phyloP scores from a whole-genome alignment of 202 grass and related monocot genomes.

The Saccharum hybrid region DNA sequence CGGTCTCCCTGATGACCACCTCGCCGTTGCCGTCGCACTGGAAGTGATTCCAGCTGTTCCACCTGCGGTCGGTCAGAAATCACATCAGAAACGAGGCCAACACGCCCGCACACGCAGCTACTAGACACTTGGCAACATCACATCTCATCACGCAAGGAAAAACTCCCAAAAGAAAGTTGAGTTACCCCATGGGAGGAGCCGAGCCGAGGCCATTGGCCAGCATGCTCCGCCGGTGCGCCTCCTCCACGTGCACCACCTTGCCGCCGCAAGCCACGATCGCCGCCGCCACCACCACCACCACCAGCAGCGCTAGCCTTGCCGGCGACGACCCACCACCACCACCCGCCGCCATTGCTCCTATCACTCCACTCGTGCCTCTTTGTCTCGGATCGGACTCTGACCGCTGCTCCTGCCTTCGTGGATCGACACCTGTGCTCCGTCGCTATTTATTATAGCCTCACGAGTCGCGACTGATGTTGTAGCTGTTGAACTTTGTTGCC shows the following conservation, averaged over 20 bases:
- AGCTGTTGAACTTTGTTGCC: not conserved
- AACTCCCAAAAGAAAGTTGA: too few species aligned
- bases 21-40: constrained; percentile 67
- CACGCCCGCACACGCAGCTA: not conserved
- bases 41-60: constrained; percentile 99
- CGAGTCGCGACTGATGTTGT: not conserved
- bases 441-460: not conserved
- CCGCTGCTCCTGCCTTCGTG: not conserved
- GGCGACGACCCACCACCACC: not conserved
- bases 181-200: constrained; percentile 83
- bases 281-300: not conserved
- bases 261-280: not conserved
- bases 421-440: not conserved
- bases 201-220: constrained; percentile 75
- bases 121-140: not conserved
- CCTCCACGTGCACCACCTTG: constrained; percentile 49
- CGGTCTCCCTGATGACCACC: constrained; percentile 67
- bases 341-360: not conserved
- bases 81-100: not conserved
- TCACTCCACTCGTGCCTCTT: not conserved
- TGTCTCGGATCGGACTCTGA: not conserved
- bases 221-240: constrained; percentile 63
- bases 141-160: not conserved
- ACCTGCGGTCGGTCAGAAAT: constrained; percentile 14
- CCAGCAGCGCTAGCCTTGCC: constrained; percentile 34